phyloP scores from a whole-genome alignment of 345 rosid genomes.

The Eucalyptus tenuipes region DNA sequence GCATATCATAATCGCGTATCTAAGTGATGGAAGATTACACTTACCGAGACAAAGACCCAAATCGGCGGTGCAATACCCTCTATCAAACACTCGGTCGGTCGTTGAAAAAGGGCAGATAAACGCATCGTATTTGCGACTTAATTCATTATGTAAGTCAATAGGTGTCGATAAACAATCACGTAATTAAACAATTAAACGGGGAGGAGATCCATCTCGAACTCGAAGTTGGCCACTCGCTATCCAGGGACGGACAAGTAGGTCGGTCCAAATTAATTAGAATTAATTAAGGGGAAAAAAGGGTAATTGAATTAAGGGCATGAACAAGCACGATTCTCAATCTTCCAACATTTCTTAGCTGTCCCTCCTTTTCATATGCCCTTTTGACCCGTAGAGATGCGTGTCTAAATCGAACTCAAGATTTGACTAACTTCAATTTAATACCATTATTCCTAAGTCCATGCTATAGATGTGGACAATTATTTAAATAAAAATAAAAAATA shows the following conservation, averaged over 20 bases:
- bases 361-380: background rate
- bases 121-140: no score
- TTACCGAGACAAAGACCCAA: background rate
- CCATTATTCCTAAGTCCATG: background rate
- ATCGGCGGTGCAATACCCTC: background rate
- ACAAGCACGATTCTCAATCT: background rate
- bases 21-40: background rate
- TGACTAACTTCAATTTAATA: background rate
- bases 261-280: background rate
- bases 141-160: background rate
- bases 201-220: background rate
- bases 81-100: background rate
- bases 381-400: background rate
- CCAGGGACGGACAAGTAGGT: background rate
- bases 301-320: background rate
- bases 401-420: background rate
- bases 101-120: background rate
- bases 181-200: background rate
- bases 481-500: background rate
- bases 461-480: background rate
- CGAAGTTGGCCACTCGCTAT: background rate
- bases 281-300: background rate
- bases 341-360: background rate
- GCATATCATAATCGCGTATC: background rate
- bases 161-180: background rate